Conservation (phyloP, 441 rosid genomes). For the Gossypium davidsonii region DNA sequence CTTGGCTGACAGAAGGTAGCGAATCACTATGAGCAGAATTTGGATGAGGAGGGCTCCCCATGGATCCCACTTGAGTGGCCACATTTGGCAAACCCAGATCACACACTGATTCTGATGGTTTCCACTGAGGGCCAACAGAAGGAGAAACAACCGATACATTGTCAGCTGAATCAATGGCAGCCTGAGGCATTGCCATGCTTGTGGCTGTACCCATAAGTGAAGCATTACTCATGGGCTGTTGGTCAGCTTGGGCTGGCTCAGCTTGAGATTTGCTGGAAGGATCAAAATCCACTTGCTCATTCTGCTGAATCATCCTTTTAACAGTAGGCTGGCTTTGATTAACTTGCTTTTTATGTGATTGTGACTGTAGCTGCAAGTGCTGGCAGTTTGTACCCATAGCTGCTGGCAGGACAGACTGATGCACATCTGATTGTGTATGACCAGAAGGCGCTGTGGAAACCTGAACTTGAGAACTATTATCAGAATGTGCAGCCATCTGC, state of each 20-base stretch:
- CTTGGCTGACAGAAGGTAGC: constrained; percentile 44
- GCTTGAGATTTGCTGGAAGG: constrained; percentile 48
- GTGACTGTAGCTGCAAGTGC: constrained; percentile 43
- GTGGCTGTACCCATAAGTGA: constrained; percentile 33
- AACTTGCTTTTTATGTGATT: constrained; percentile 57
- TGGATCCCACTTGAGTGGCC: constrained; percentile 37
- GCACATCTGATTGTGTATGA: constrained; percentile 35
- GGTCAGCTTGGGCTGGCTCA: constrained; percentile 44
- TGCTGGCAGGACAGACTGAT: constrained; percentile 46
- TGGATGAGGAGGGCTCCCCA: constrained; percentile 34
- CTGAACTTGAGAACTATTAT: constrained; percentile 55
- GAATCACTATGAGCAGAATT: constrained; percentile 46
- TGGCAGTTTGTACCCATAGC: constrained; percentile 54
- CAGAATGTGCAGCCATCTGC: constrained; percentile 55
- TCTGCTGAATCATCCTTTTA: constrained; percentile 60
- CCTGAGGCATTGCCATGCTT: constrained; percentile 34
- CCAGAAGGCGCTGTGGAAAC: constrained; percentile 40
- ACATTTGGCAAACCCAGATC: constrained; percentile 36
- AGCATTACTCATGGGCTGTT: constrained; percentile 35
- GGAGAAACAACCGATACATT: constrained; percentile 22
- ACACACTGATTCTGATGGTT: constrained; percentile 43
- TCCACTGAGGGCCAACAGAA: constrained; percentile 35
- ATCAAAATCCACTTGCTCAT: constrained; percentile 44
- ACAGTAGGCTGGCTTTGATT: constrained; percentile 44
- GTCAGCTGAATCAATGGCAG: constrained; percentile 42